phyloP scores from a whole-genome alignment of 306 rosid species.

The Castanea crenata region DNA sequence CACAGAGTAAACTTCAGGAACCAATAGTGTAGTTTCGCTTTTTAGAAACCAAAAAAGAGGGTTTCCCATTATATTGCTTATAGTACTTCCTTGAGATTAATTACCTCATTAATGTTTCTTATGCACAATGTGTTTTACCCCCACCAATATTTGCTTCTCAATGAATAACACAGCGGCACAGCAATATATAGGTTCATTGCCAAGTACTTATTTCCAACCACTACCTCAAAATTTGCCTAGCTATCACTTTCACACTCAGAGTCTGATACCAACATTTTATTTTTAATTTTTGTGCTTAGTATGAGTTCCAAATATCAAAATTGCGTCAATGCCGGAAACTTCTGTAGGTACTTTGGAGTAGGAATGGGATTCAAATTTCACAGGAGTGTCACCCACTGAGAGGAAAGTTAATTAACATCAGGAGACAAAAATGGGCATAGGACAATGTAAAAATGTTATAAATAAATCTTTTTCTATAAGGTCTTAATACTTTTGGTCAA shows the following conservation, averaged over 20 bases:
- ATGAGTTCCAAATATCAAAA: conserved; percentile 7
- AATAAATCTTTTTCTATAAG: too few species aligned
- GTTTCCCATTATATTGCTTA: too few species aligned
- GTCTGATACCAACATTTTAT: neutral
- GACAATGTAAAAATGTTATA: neutral
- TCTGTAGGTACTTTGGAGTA: neutral
- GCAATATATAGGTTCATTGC: neutral
- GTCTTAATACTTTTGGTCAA: too few species aligned
- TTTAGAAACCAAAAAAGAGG: neutral
- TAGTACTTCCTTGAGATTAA: too few species aligned
- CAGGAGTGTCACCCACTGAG: too few species aligned
- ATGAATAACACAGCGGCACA: neutral
- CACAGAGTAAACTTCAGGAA: too few species aligned
- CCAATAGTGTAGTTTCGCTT: too few species aligned
- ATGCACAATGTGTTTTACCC: neutral
- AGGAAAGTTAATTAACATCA: neutral
- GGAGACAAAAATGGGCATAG: neutral
- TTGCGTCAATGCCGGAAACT: neutral
- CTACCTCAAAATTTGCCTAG: neutral
- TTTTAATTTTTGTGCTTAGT: neutral
- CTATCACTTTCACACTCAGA: neutral
- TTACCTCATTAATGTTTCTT: neutral
- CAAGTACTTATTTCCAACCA: neutral
- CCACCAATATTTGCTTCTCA: neutral
- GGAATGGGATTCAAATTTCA: neutral